Base-by-base conservation (phyloP, 257 asterid species). In the Petrea volubilis region DNA sequence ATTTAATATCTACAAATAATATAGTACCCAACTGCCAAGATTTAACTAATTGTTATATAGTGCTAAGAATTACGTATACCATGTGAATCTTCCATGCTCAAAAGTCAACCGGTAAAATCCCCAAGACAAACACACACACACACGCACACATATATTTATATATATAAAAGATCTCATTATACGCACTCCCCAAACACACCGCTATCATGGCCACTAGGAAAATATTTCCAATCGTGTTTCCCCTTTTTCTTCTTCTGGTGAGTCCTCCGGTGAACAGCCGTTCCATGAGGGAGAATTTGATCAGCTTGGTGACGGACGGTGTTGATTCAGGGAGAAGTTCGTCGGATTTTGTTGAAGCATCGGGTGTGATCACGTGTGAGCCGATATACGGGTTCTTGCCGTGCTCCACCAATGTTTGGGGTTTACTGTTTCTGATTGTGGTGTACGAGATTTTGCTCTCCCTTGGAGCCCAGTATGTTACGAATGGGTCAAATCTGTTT, bases 341-440 rank as follows among this genome's bases (percentile, higher is more conserved):
- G 7, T 52, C 67, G 5, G 33, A 77, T 1, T 59, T 82, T 33
- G 71, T 80, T 2, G 76, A 73, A n/a, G 58, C 47, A 2, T 7
- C 80, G 3, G 50, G 78, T 31, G 77, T 51, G 36, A 76, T 38
- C 43, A 38, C 81, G 2, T 87, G 90, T 49, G 90, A 80, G 62
- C 80, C 83, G 55, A 36, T 36, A 23, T 87, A 82, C 47, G 90
- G 93, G 14, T 74, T 87, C 75, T 64, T 87, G 71, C 93, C 88
- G 4, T 84, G 93, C 67, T 77, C 84, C 49, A 70, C 58, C 68
- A 82, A 84, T 33, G 81, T 60, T 0, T 75, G 74, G 81, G 93
- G 93, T 1, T 57, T 84, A 25, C 20, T 82, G 60, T 87, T 84
- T 51, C 73, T 87, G 58, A 70, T 84, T 4, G 77, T 82, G 17